Evolutionary conservation across 1,284 basidiomycete species (phyloP).

Genomic region (Ustilago nuda): DNA sequence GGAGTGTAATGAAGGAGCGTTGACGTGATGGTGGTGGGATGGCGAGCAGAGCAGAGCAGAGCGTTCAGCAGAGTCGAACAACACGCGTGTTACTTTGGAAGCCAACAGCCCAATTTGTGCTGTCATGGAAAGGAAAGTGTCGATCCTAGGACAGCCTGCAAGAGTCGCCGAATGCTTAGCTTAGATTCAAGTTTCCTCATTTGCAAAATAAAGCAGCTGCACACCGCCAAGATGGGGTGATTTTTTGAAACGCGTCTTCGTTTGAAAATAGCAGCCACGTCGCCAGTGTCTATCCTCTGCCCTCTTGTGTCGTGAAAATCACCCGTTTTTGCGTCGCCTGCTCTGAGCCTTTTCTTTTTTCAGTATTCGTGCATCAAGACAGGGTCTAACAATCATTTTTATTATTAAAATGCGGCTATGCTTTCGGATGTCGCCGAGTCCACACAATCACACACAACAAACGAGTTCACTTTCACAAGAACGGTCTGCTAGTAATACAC

Average conservation of each 20-base stretch:
- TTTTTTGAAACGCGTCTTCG: constrained; percentile 7
- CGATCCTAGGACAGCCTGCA: neutral
- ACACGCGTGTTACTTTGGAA: constrained; percentile 32
- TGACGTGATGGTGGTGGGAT: constrained; percentile 13
- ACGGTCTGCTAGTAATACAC: constrained; percentile 2
- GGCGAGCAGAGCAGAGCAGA: neutral
- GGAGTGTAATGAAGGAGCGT: neutral
- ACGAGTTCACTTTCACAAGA: neutral
- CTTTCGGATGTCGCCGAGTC: neutral
- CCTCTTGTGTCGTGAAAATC: constrained; percentile 13
- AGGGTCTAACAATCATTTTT: constrained; percentile 25
- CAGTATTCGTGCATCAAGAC: neutral
- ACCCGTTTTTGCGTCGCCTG: constrained; percentile 19
- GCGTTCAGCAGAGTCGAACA: neutral
- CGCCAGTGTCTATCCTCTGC: neutral
- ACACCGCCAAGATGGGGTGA: neutral
- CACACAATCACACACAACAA: neutral
- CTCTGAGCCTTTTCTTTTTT: neutral
- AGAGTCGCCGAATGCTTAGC: constrained; percentile 23
- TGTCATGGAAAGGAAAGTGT: neutral
- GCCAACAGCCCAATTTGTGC: constrained; percentile 13
- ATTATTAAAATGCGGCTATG: neutral
- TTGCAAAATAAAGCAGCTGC: neutral
- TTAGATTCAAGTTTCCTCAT: constrained; percentile 2
- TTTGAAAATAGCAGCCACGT: neutral